Base-by-base conservation (phyloP, 257 asterid species). In the Penstemon davidsonii region DNA sequence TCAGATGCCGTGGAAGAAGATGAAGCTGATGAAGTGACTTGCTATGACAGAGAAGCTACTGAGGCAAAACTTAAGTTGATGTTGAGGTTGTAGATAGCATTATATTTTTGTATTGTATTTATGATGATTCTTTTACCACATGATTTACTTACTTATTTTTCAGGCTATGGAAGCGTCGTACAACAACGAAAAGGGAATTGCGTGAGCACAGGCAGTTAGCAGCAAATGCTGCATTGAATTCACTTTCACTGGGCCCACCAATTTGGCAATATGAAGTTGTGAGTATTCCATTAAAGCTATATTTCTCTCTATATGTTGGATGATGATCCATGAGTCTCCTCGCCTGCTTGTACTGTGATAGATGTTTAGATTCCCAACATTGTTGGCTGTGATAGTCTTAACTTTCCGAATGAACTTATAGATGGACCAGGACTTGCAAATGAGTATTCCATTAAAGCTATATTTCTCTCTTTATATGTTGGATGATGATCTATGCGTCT, bases 91-190 rank as follows among this genome's bases (percentile, higher is more conserved):
- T 67, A 37, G 62, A 55, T 54, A 75, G 33, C 61, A 55, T 56
- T 55, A 12, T 58, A 13, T 11, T 51, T 54, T 47, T 75, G 60
- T 54, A 13, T 66, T 37, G 39, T 62, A 42, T 58, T 62, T 67
- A 55, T 59, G 54, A 51, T 71, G 66, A 69, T 64, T 65, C 44
- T 75, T 66, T 44, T 43, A 7, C 67, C 65, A 55, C 51, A 18
- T 64, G 15, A 55, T 73, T 79, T 45, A 76, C 67, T 71, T 55
- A 7, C 60, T 66, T 53, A 10, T 25, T 62, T 68, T 55, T 61
- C 89, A 93, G 99, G 93, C 80, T 76, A 75, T 93, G 97, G 97
- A 93, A 82, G 80, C 95, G 96, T 6, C 83, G 71, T 60, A 53
- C 96, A 71, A 49, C 70, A 62, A 87, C 83, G 85, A 86, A 81